Conservation (phyloP, 2,329 filamentous ascomycete species). For the Calonectria crousiana region DNA sequence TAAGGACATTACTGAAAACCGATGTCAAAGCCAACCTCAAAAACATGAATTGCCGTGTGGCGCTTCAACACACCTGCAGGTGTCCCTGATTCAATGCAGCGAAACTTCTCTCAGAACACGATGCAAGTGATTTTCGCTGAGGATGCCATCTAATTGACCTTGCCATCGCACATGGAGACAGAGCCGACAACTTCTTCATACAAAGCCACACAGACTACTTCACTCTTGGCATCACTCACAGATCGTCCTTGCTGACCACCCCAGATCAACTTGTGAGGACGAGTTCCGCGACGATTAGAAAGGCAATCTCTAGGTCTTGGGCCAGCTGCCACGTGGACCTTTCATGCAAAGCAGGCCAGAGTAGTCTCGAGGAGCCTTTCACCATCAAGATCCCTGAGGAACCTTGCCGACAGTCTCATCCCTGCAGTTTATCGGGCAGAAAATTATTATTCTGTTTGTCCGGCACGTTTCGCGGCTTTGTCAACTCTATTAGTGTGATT, state of each 20-base stretch:
- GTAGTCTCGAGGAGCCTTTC: neutral
- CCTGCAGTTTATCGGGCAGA: neutral
- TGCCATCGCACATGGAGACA: neutral
- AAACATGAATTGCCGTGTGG: neutral
- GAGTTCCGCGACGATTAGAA: neutral
- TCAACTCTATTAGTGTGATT: neutral
- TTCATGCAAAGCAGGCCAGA: neutral
- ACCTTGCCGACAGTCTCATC: neutral
- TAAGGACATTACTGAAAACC: neutral
- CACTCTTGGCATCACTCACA: neutral
- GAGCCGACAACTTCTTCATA: neutral
- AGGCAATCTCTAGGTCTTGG: neutral
- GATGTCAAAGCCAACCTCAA: neutral
- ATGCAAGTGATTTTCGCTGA: neutral
- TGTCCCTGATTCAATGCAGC: neutral
- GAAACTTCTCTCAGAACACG: neutral
- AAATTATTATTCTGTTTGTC: no score
- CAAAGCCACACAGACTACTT: neutral
- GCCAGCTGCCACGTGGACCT: neutral
- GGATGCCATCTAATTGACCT: neutral
- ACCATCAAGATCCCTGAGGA: neutral
- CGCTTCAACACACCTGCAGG: neutral
- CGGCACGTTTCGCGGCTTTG: neutral
- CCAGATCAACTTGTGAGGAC: neutral
- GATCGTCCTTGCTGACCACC: neutral